Conservation (phyloP, 2,329 filamentous ascomycete species). For the Fusarium nanum region DNA sequence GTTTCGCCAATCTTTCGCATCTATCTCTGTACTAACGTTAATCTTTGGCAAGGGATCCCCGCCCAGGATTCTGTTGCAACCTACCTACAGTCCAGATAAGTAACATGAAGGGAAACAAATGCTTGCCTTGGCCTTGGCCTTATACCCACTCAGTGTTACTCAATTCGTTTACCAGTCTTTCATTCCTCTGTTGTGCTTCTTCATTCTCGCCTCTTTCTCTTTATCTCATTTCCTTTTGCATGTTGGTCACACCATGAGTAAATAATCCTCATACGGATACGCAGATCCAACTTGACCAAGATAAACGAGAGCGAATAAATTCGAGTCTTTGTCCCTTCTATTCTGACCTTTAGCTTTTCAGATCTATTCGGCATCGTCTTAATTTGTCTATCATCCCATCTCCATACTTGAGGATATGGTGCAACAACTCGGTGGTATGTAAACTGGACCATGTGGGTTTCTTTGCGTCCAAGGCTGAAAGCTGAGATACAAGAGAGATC, state of each 20-base stretch:
- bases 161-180: conserved; percentile 27
- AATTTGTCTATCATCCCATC: background rate
- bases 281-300: conserved; percentile 2
- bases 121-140: background rate
- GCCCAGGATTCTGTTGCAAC: background rate
- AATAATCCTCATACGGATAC: conserved; percentile 4
- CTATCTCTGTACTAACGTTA: background rate
- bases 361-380: background rate
- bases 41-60: conserved; percentile 13
- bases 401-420: background rate
- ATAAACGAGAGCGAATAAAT: background rate
- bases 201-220: conserved; percentile 26
- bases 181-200: conserved; percentile 31
- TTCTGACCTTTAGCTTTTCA: background rate
- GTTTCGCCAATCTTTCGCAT: conserved; percentile 13
- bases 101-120: background rate
- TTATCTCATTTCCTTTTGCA: conserved; percentile 10
- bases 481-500: background rate
- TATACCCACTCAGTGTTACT: conserved; percentile 25
- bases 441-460: background rate
- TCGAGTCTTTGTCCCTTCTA: background rate
- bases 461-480: background rate
- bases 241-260: conserved; percentile 17
- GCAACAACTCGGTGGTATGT: background rate
- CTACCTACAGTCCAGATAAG: background rate